Base-by-base conservation (phyloP, 352 stramenopile genomes). In the Phytopythium kandeliae region DNA sequence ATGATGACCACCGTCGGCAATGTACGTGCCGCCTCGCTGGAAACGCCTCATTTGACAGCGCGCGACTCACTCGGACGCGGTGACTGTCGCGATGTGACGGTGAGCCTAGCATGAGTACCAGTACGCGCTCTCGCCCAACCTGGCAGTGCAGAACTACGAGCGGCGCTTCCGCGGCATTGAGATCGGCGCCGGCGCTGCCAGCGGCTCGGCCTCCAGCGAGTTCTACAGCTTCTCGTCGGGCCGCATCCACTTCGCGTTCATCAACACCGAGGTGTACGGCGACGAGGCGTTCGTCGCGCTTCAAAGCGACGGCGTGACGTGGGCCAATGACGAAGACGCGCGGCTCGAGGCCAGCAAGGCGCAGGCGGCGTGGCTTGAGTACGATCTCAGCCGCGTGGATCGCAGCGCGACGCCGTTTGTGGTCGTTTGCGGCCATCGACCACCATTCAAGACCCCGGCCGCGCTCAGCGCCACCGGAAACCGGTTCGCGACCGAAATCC, bases 1-100 rank as follows among this genome's bases (percentile, higher is more conserved):
- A 88, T 92, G 67, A 81, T 87, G 57, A 74, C 64, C 19, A 92
- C 80, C 9, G 77, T 86, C 36, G 80, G 80, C 54, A 92, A 89
- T 58, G 73, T 85, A 74, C 46, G 67, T 60, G 26, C 28, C 4
- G 28, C 28, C n/a, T n/a, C n/a, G n/a, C n/a, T n/a, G n/a, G n/a
- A n/a, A n/a, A n/a, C n/a, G n/a, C n/a, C n/a, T n/a, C n/a, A n/a
- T n/a, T n/a, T n/a, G n/a, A n/a, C n/a, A n/a, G n/a, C n/a, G n/a
- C n/a, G n/a, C n/a, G n/a, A n/a, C n/a, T n/a, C n/a, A n/a, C n/a
- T n/a, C n/a, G n/a, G n/a, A n/a, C n/a, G n/a, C n/a, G n/a, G n/a
- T n/a, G n/a, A n/a, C n/a, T n/a, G n/a, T n/a, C n/a, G n/a, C n/a
- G n/a, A n/a, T 31, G 28, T 9, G 4, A 31, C 31, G 2, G 4